Percentiles rank a stretch among this genome's conserved stretches.
These are phyloP conservation scores for Clarireedia hainanense DNA, from an alignment of 2,329 filamentous ascomycete genomes.

Conservation along the genomic window DNA sequence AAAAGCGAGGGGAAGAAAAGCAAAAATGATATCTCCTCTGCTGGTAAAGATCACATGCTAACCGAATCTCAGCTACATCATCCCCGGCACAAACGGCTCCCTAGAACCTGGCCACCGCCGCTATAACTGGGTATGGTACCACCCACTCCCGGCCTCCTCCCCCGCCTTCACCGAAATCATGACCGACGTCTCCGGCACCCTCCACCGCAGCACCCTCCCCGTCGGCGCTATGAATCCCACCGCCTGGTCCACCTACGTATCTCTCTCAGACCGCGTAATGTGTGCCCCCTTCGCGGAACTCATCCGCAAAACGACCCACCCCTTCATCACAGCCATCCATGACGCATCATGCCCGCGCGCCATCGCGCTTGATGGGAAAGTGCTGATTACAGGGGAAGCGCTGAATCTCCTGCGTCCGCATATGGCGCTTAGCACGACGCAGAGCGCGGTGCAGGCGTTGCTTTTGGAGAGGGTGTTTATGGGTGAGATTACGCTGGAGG, in stretches of 20 bases:
- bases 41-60: neutral
- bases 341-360: slow-evolving; percentile 32
- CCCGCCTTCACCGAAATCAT: slow-evolving; percentile 24
- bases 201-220: slow-evolving; percentile 20
- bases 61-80: slow-evolving; percentile 29
- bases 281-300: slow-evolving; percentile 26
- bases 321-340: slow-evolving; percentile 36
- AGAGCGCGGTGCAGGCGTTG: slow-evolving; percentile 29
- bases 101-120: slow-evolving; percentile 33
- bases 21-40: too few relatives aligned
- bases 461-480: slow-evolving; percentile 12
- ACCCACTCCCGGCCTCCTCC: slow-evolving; percentile 24
- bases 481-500: slow-evolving; percentile 7
- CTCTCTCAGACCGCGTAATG: slow-evolving; percentile 9
- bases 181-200: slow-evolving; percentile 26
- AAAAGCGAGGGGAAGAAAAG: too few relatives aligned
- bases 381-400: slow-evolving; percentile 35
- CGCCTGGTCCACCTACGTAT: slow-evolving; percentile 14
- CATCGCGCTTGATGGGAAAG: slow-evolving; percentile 31
- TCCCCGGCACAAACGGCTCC: slow-evolving; percentile 34
- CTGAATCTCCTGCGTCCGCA: slow-evolving; percentile 38
- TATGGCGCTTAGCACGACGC: slow-evolving; percentile 36
- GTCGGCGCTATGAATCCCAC: slow-evolving; percentile 12
- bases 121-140: slow-evolving; percentile 41
- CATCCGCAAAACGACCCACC: slow-evolving; percentile 32